Percentiles rank a stretch among this genome's conserved stretches.
Conservation (phyloP, 495 filamentous ascomycete species). For the Hapsidospora chrysogenum region DNA sequence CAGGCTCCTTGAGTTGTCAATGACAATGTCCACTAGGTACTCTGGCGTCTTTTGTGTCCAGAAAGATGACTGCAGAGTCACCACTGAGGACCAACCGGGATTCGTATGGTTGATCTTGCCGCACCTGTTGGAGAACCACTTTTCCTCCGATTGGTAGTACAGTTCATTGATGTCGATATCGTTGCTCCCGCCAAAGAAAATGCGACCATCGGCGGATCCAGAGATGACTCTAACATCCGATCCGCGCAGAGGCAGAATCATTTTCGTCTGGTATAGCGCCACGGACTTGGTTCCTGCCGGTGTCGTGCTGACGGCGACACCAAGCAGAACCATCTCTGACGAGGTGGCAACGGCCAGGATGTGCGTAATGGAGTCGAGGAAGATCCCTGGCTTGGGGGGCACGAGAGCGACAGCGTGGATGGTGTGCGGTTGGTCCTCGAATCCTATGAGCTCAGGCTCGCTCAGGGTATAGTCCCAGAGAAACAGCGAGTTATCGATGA, state of each 20-base stretch:
- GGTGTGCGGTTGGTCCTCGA: conserved; percentile 69
- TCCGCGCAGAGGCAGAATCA: conserved; percentile 57
- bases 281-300: conserved; percentile 51
- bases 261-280: conserved; percentile 65
- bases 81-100: conserved; percentile 53
- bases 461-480: conserved; percentile 92
- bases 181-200: conserved; percentile 73
- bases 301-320: conserved; percentile 44
- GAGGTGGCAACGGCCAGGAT: conserved; percentile 79
- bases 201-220: conserved; percentile 65
- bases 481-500: conserved; percentile 90
- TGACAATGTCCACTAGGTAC: conserved; percentile 52
- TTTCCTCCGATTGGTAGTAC: conserved; percentile 89
- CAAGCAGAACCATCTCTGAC: conserved; percentile 66
- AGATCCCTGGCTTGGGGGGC: conserved; percentile 64
- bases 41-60: conserved; percentile 28
- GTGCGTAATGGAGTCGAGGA: conserved; percentile 67
- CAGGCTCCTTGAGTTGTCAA: conserved; percentile 76
- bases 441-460: conserved; percentile 78
- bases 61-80: conserved; percentile 33
- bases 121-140: conserved; percentile 78
- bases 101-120: conserved; percentile 73
- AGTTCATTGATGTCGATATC: conserved; percentile 85
- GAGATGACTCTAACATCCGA: conserved; percentile 55
- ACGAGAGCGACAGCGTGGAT: conserved; percentile 78